Percentiles rank a stretch among this genome's conserved stretches.
Evolutionary conservation across 2,329 filamentous ascomycete species (phyloP).

Genomic region (Diaporthe eres): DNA sequence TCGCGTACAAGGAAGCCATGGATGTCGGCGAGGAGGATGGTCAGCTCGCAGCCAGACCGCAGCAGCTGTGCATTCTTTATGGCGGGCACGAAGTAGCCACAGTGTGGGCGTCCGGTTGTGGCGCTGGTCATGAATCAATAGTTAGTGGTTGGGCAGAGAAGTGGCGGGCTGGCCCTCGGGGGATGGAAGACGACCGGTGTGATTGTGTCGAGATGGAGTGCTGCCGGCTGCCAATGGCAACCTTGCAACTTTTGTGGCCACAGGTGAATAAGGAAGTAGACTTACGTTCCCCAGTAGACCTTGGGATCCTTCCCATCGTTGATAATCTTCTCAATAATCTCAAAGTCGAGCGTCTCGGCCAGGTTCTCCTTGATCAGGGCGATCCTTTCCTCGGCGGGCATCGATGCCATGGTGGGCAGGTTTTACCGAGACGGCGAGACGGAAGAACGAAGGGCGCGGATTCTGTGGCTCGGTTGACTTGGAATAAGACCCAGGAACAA

Average conservation of each 20-base stretch:
- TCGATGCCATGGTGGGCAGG: slow-evolving; percentile 66
- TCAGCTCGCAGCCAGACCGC: slow-evolving; percentile 85
- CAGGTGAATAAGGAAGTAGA: background rate
- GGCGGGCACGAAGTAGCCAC: slow-evolving; percentile 89
- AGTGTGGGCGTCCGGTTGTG: slow-evolving; percentile 89
- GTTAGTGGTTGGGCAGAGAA: slow-evolving; percentile 19
- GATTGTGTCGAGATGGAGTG: background rate
- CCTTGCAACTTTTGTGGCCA: background rate
- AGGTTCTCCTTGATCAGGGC: slow-evolving; percentile 85
- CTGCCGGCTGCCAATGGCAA: background rate
- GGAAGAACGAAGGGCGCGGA: background rate
- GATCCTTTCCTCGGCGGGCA: slow-evolving; percentile 70
- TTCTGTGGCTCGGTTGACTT: background rate
- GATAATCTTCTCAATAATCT: slow-evolving; percentile 83
- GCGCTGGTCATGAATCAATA: slow-evolving; percentile 65
- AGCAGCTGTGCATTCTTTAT: slow-evolving; percentile 93
- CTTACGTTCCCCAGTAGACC: slow-evolving; percentile 82
- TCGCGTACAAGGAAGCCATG: slow-evolving; percentile 75
- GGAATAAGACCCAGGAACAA: background rate
- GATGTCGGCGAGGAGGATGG: slow-evolving; percentile 81
- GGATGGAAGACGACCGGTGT: background rate
- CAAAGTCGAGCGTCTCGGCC: slow-evolving; percentile 84
- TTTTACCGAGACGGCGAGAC: background rate
- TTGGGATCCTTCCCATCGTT: slow-evolving; percentile 79
- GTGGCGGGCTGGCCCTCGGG: background rate